Conservation (phyloP, 2,329 filamentous ascomycete species). For the Massarina eburnea region DNA sequence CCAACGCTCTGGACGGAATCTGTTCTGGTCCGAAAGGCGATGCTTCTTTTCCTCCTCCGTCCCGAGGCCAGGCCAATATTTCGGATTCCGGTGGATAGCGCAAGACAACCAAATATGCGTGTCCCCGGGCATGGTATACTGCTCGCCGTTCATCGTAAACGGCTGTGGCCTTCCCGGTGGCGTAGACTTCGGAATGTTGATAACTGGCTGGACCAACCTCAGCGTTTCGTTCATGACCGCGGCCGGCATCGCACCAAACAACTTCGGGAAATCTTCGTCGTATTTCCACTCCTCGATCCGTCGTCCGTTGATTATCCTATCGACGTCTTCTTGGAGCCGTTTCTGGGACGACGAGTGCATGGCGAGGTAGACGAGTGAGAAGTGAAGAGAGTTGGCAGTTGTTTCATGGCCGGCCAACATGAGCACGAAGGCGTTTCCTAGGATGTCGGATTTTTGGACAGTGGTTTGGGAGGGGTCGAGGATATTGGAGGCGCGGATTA, state of each 20-base stretch:
- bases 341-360: slow-evolving; percentile 65
- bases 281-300: slow-evolving; percentile 70
- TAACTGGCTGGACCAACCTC: slow-evolving; percentile 70
- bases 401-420: slow-evolving; percentile 79
- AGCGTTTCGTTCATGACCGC: slow-evolving; percentile 79
- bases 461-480: slow-evolving; percentile 35
- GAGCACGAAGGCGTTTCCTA: slow-evolving; percentile 68
- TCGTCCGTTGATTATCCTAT: slow-evolving; percentile 61
- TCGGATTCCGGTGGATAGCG: slow-evolving; percentile 67
- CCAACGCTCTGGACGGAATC: slow-evolving; percentile 76
- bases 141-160: slow-evolving; percentile 61
- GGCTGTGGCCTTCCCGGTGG: slow-evolving; percentile 52
- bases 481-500: slow-evolving; percentile 40
- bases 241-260: slow-evolving; percentile 70
- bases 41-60: slow-evolving; percentile 26
- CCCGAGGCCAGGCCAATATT: slow-evolving; percentile 64
- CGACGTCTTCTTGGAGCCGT: slow-evolving; percentile 68
- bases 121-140: slow-evolving; percentile 60
- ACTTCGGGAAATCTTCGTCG: slow-evolving; percentile 63
- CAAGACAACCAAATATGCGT: slow-evolving; percentile 58
- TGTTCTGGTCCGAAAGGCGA: slow-evolving; percentile 56
- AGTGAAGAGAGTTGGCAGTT: slow-evolving; percentile 74
- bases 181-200: slow-evolving; percentile 69
- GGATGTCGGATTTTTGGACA: slow-evolving; percentile 56
- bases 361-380: slow-evolving; percentile 68